Conservation (phyloP, 768 basidiomycete species). For the Leucocoprinus birnbaumii region DNA sequence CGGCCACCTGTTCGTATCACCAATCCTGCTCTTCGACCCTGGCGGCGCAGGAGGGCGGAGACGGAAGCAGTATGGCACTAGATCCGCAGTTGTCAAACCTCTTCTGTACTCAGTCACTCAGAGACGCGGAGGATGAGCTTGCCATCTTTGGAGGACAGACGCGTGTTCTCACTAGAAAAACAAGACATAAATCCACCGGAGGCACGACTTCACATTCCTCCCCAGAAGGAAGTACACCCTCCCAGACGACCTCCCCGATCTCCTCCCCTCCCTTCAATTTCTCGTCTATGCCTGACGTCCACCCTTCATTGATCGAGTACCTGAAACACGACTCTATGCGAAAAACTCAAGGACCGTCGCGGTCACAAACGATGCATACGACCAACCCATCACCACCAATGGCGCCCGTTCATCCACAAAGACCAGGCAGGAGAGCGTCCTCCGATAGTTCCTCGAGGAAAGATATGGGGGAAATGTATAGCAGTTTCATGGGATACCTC, state of each 20-base stretch:
- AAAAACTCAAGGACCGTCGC: slow-evolving; percentile 4
- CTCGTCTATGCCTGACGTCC: slow-evolving; percentile 23
- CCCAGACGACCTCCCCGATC: background rate
- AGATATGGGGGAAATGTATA: slow-evolving; percentile 21
- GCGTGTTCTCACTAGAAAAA: slow-evolving; percentile 34
- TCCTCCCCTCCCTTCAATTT: background rate
- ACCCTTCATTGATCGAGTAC: slow-evolving; percentile 30
- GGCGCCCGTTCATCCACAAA: background rate
- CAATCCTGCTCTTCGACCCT: slow-evolving; percentile 19
- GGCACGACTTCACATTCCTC: background rate
- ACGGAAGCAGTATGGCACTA: background rate
- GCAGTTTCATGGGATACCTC: slow-evolving; percentile 21
- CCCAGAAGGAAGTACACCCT: background rate
- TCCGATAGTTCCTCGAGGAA: slow-evolving; percentile 5
- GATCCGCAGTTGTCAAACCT: slow-evolving; percentile 9
- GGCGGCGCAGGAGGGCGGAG: slow-evolving; percentile 5
- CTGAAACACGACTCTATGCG: slow-evolving; percentile 25
- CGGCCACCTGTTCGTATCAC: slow-evolving; percentile 35
- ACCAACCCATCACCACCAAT: slow-evolving; percentile 1
- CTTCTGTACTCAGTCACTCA: slow-evolving; percentile 17
- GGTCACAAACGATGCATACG: background rate
- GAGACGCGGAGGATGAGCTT: slow-evolving; percentile 42
- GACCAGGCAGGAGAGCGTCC: background rate
- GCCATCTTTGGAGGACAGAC: slow-evolving; percentile 56
- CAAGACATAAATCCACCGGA: slow-evolving; percentile 17